Base-by-base conservation (phyloP, 2,329 filamentous ascomycete species). In the Hawksworthiomyces lignivorus region DNA sequence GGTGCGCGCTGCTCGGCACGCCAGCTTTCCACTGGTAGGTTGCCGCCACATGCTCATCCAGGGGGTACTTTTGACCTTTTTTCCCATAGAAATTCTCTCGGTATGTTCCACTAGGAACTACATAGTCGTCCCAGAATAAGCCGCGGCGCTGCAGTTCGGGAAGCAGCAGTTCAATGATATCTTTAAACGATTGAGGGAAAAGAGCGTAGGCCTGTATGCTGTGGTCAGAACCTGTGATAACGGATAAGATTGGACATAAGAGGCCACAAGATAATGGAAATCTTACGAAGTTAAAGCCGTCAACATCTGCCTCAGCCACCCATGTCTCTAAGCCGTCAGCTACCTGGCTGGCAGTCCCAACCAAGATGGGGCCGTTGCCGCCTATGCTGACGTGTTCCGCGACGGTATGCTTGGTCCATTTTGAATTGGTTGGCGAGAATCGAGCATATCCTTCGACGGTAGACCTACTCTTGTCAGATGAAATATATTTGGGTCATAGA, bases 351-450 rank as follows among this genome's bases (percentile, higher is more conserved):
- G 82, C 64, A 0, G 79, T 85, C 0, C 83, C 82, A 0, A 86
- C 77, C 3, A 80, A 19, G 27, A 46, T 43, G 18, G 50, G 45
- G 3, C 50, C 50, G 17, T 48, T 39, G 21, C 52, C 52, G 26
- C 52, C 52, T 18, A 54, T 38, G 32, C 36, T 46, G 33, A 54
- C 44, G 35, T 54, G 77, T 52, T 84, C 70, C 0, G 79, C 82
- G 5, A 87, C 71, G 0, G 78, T 83, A 36, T 75, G 67, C 56
- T 85, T 85, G 1, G 82, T 87, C 83, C 83, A 87, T 53, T 82
- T 84, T 0, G 71, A 45, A 39, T 52, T 44, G 26, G 38, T 35
- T 11, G 40, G 35, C 15, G 28, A 15, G 26, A 44, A 49, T 7
- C 31, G 39, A 15, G 37, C 38, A 15, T 45, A 51, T 10, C 36